Base-by-base conservation (phyloP, 106 monocot species). In the Ottelia alismoides region DNA sequence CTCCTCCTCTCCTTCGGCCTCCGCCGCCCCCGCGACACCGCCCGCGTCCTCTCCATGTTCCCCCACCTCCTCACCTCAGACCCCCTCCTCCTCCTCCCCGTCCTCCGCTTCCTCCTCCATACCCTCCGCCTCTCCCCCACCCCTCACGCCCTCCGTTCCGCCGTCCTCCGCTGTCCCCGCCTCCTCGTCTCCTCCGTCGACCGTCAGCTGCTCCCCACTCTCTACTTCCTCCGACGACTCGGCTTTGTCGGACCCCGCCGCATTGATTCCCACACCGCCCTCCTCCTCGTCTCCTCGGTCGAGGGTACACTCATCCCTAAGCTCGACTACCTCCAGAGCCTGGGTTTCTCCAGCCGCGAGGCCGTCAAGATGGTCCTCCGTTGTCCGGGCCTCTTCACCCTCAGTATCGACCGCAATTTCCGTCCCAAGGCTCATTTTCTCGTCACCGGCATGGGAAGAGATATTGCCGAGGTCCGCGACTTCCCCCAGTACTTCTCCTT, bases 401-500 rank as follows among this genome's bases (percentile, higher is more conserved):
- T 58, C 30, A 82, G 81, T 44, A 63, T 92, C 3, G 73, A 74
- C 20, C 73, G 72, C 20, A 92, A 82, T 69, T 73, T 85, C 59
- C 29, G 58, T n/a, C 92, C 92, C 2, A 92, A 92, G 49, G 65
- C 63, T 17, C 70, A 68, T 27, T 92, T 70, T 47, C 65, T 92
- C 40, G 27, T 72, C 14, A 60, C 50, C 1, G 72, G 66, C 24
- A 96, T 89, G 96, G 64, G 73, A 48, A 66, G 75, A 47, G 78
- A 82, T 2, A 45, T 76, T 1, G 51, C 10, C 23, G 91, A 85
- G 35, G 28, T 85, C 30, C 72, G 65, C 60, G 67, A 28, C 10
- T 92, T 92, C 56, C 91, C 91, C 0, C 85, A 85, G 57, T 85
- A 81, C 58, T 92, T 85, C 50, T 61, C 85, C 5, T 92, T 72